Percentiles rank a stretch among this genome's conserved stretches.
phyloP scores from a whole-genome alignment of 371 early-diverging fungal species.

The Mucor irregularis region DNA sequence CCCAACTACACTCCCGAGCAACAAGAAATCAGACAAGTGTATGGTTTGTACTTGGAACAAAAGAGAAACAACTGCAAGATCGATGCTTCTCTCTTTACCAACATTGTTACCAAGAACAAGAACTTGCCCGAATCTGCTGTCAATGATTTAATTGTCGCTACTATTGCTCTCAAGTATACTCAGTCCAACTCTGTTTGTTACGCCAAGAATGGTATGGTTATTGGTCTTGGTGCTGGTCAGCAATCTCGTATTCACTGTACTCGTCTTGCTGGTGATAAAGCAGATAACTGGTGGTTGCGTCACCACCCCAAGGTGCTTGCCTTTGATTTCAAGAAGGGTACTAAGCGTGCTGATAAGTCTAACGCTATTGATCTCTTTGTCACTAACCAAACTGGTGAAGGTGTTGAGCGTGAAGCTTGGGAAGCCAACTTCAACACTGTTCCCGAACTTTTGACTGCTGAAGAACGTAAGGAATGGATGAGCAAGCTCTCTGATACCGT shows the following conservation, averaged over 20 bases:
- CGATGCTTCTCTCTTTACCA: conserved; percentile 71
- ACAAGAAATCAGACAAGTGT: conserved; percentile 91
- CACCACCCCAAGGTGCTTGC: conserved; percentile 90
- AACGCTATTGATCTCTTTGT: conserved; percentile 97
- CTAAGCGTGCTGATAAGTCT: conserved; percentile 94
- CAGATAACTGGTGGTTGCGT: conserved; percentile 97
- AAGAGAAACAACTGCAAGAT: conserved; percentile 86
- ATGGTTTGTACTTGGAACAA: conserved; percentile 90
- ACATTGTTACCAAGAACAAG: conserved; percentile 83
- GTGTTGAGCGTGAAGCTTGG: conserved; percentile 80
- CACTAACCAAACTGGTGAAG: conserved; percentile 81
- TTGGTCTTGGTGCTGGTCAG: conserved; percentile 98
- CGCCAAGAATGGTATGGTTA: conserved; percentile 97
- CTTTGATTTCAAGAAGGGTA: conserved; percentile 82
- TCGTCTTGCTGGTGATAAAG: conserved; percentile 97
- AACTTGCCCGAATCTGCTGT: conserved; percentile 69
- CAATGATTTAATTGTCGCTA: conserved; percentile 92
- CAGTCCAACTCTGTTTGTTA: conserved; percentile 98
- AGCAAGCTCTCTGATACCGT: conserved; percentile 71
- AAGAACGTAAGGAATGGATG: conserved; percentile 82
- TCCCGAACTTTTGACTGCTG: conserved; percentile 78
- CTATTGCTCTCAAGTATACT: conserved; percentile 96
- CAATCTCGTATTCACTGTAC: conserved; percentile 98
- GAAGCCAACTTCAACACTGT: conserved; percentile 76
- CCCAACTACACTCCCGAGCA: conserved; percentile 82